A percentile compares a stretch with the other conserved stretches of the same genome.
phyloP scores from a whole-genome alignment of 495 filamentous ascomycete genomes.

The Hypoxylon fuscum region DNA sequence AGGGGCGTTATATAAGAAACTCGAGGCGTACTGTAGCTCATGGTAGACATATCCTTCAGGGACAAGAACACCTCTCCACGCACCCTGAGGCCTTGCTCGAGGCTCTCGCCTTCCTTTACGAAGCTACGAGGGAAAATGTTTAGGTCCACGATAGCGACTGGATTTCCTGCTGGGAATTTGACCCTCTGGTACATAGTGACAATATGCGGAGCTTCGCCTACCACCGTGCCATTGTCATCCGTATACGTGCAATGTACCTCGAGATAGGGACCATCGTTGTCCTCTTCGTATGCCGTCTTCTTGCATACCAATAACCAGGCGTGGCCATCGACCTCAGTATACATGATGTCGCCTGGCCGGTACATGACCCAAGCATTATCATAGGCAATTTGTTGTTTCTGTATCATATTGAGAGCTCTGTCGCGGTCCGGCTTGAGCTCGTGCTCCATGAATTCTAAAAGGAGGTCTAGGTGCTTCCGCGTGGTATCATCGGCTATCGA shows the following conservation, averaged over 20 bases:
- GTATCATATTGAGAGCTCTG: slow-evolving; percentile 37
- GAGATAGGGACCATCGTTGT: slow-evolving; percentile 31
- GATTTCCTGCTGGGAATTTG: slow-evolving; percentile 33
- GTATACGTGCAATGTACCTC: slow-evolving; percentile 41
- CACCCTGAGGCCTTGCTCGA: slow-evolving; percentile 20
- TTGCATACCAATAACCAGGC: slow-evolving; percentile 42
- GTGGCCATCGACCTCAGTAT: slow-evolving; percentile 41
- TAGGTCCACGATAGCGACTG: slow-evolving; percentile 36
- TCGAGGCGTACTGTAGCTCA: slow-evolving; percentile 32
- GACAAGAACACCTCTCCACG: slow-evolving; percentile 38
- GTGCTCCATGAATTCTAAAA: slow-evolving; percentile 47
- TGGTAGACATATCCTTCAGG: slow-evolving; percentile 30
- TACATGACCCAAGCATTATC: slow-evolving; percentile 50
- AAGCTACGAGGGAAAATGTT: slow-evolving; percentile 35
- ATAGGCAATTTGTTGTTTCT: slow-evolving; percentile 43
- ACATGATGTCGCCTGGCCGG: slow-evolving; percentile 47
- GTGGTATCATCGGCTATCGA: slow-evolving; percentile 37
- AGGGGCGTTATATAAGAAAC: too few relatives aligned
- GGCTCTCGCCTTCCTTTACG: slow-evolving; percentile 27
- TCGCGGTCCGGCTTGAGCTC: slow-evolving; percentile 43
- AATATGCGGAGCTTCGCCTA: slow-evolving; percentile 23
- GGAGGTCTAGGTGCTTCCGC: slow-evolving; percentile 45
- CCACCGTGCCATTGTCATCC: slow-evolving; percentile 29
- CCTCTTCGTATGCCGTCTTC: slow-evolving; percentile 41
- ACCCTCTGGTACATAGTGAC: slow-evolving; percentile 26